phyloP scores from a whole-genome alignment of 179 eudicot species.

The Beta macrorhiza region DNA sequence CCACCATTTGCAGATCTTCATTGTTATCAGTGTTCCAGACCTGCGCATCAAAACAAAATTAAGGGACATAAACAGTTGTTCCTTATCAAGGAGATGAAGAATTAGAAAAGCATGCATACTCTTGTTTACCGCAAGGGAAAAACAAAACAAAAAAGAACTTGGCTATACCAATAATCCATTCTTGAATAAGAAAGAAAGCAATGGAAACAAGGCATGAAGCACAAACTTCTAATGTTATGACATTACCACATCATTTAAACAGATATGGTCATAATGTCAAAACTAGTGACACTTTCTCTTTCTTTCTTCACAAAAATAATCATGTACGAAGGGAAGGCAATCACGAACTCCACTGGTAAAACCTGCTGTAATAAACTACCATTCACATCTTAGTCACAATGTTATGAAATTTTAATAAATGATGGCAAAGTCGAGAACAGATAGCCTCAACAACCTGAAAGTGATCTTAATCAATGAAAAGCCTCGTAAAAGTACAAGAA shows the following conservation, averaged over 20 bases:
- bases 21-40: slow-evolving; percentile 57
- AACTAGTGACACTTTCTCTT: background rate
- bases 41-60: slow-evolving; percentile 35
- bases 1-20: slow-evolving; percentile 79
- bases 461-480: background rate
- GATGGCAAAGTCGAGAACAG: background rate
- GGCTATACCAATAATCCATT: background rate
- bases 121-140: background rate
- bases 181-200: background rate
- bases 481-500: background rate
- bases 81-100: background rate
- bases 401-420: background rate
- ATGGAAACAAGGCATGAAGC: background rate
- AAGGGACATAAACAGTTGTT: background rate
- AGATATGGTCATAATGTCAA: background rate
- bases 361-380: background rate
- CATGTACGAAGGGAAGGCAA: slow-evolving; percentile 20
- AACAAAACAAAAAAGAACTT: too few species aligned
- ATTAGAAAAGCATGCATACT: background rate
- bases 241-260: background rate
- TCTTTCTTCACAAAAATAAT: slow-evolving; percentile 14
- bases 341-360: background rate
- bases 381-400: background rate
- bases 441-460: background rate
- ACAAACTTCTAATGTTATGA: background rate